Base-by-base conservation (phyloP, 176 grass and related monocot genomes). In the Triticum dicoccoides region DNA sequence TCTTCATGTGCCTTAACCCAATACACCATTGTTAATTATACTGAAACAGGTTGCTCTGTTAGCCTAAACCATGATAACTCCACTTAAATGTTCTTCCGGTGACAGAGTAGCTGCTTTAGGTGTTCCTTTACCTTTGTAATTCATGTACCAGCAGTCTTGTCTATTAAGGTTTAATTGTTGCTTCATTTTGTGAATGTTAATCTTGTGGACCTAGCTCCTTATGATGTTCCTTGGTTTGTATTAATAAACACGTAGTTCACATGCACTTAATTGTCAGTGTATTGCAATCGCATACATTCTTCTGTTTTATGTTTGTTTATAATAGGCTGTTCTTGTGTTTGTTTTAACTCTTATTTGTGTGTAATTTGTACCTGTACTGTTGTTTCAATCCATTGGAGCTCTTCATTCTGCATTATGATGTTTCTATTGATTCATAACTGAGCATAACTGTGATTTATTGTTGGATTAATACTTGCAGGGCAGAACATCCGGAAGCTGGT, bases 401-500 rank as follows among this genome's bases (percentile, higher is more conserved):
- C 14, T 10, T 49, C 8, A 32, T 68, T 15, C 38, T 32, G 14
- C 2, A 4, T 13, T 35, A 6, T 69, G 11, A 20, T 9, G 2
- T 51, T 11, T 21, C 18, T 20, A 51, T 14, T n/a, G 24, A 20
- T 67, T 67, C 1, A 9, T 21, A 21, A 49, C 7, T 3, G 15
- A 33, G 27, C 15, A n/a, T 6, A 49, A 66, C 4, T 8, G 1
- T 81, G 44, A 70, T n/a, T 2, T 6, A 21, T 70, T 25, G 15
- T 38, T 56, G 38, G 3, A 11, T 15, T 34, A 18, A 82, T 56
- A 38, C 27, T 84, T 90, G 10, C 88, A 93, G 91, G 91, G 17
- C 88, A 93, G 65, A 93, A 93, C 49, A 90, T 93, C 67, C 77
- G 91, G 32, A 93, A 93, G 62, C 80, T 93, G 76, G 91, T 93